Evolutionary conservation across 768 basidiomycete species (phyloP), one percentile per base, ranked within the genome.

Genomic region (Russula emetica): DNA sequence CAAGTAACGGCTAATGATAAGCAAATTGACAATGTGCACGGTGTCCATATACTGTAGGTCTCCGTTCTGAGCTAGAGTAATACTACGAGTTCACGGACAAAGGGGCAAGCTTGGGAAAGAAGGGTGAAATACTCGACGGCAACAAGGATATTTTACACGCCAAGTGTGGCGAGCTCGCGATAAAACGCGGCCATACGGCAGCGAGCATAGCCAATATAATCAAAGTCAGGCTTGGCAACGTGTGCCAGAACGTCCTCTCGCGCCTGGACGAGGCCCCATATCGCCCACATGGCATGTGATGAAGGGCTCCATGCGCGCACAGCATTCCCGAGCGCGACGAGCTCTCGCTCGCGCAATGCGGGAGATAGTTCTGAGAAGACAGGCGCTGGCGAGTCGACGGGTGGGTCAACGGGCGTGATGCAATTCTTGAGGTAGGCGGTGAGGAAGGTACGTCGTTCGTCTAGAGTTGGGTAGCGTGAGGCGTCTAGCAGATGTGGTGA

Each of bases 181-280:
- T 83, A 80, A 76, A 92, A 92, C 11, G 77, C 78, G 18, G 79
- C 74, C 80, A 90, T 82, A 40, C 89, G 83, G 72, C 83, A 82
- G 66, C 76, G 78, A 20, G 94, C 86, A 72, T 97, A 98, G 13
- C 80, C 79, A 66, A 98, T 74, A 74, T 98, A 97, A 75, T 98
- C 90, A 72, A 97, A 98, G 68, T 94, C 96, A 18, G 82, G 82
- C 68, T 85, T 81, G 42, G 74, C 77, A 51, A 80, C 81, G 45
- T 79, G 77, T 20, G 75, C 80, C 69, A 87, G 82, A 8, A 92
- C 66, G 68, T 87, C 83, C 68, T 92, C 90, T 66, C 83, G 83
- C 7, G 92, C 93, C 74, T 96, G 94, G 5, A 98, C 85, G 67
- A 98, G 80, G 9, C 91, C 94, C 97, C 97, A 99, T 50, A 98